Evolutionary conservation across 2,329 filamentous ascomycete genomes (phyloP), one percentile per base, ranked within the genome.

Genomic region (Arthrobotrys megalospora): DNA sequence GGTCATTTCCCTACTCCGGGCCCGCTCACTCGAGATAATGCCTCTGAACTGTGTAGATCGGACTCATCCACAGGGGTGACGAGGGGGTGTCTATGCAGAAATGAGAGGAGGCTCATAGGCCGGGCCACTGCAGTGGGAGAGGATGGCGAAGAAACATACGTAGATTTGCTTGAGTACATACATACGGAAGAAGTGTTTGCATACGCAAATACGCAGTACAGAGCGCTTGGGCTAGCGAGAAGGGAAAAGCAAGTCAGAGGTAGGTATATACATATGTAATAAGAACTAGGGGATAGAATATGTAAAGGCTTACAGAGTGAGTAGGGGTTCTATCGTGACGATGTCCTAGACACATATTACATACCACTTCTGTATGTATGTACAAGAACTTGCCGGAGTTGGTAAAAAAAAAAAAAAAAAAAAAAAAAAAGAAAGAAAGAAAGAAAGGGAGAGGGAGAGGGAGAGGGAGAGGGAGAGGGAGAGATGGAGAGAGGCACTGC

Each of bases 1-100:
- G 50, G 50, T 24, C 32, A 58, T 65, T 66, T 72, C 45, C 58
- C 68, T 55, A 63, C 36, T 72, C 68, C 62, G 62, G 62, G 41
- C 19, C 32, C 2, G 11, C n/a, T 14, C 19, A 28, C 47, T 71
- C 48, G 24, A 43, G 58, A 38, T n/a, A 28, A 28, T 32, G n/a
- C 41, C 53, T 32, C 36, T 55, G 14, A 55, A 60, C 19, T 47
- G 21, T 28, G 34, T 41, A 43, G 21, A 28, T 41, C 66, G 53
- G 55, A 53, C 38, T 53, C 47, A 21, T 41, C 43, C 38, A 60
- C 43, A 48, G 41, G 66, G 28, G 24, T 50, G 19, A 11, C 16
- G 4, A 28, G 24, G 19, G 47, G 47, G 43, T 47, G 43, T 50
- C 41, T 69, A 45, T 45, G 16, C n/a, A 32, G 11, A 48, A 10